These are phyloP conservation scores for Vararia minispora DNA, from an alignment of 768 basidiomycete species.

Conservation along the genomic window DNA sequence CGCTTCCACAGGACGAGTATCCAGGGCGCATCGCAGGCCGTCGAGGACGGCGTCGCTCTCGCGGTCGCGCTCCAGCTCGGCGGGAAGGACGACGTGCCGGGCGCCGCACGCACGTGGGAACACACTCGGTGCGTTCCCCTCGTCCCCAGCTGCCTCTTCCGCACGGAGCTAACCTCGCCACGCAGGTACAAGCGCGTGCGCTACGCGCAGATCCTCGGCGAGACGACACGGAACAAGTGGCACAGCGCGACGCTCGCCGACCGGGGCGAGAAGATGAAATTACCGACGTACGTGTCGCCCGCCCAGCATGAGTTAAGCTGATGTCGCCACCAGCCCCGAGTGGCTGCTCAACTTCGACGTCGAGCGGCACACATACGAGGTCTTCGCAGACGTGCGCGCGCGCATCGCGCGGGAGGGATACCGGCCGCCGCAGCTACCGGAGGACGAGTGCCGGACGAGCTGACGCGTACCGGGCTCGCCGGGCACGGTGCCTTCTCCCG, in stretches of 20 bases:
- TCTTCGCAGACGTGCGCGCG: conserved; percentile 14
- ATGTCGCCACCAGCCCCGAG: too few relatives aligned
- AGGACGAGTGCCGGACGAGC: not conserved
- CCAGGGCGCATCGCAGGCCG: conserved; percentile 16
- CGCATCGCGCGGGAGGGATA: conserved; percentile 19
- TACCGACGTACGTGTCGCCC: too few relatives aligned
- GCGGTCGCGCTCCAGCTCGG: conserved; percentile 15
- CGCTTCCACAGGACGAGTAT: conserved; percentile 16
- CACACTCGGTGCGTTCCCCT: conserved; percentile 10
- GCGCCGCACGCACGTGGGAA: conserved; percentile 14
- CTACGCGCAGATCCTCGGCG: conserved; percentile 16
- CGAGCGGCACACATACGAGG: conserved; percentile 18
- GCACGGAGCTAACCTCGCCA: not conserved
- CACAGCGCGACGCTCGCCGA: conserved; percentile 15
- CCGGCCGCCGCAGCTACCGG: conserved; percentile 11
- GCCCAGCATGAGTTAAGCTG: too few relatives aligned
- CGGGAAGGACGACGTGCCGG: conserved; percentile 9
- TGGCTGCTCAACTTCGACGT: conserved; percentile 21
- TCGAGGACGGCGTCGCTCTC: conserved; percentile 18
- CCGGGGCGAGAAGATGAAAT: conserved; percentile 7
- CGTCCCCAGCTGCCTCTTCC: not conserved
- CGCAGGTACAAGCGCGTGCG: conserved; percentile 18
- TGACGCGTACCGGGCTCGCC: too few relatives aligned
- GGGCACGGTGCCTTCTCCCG: too few relatives aligned
- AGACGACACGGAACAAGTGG: conserved; percentile 18